phyloP scores from a whole-genome alignment of 495 filamentous ascomycete species.

The Talaromyces wortmannii region DNA sequence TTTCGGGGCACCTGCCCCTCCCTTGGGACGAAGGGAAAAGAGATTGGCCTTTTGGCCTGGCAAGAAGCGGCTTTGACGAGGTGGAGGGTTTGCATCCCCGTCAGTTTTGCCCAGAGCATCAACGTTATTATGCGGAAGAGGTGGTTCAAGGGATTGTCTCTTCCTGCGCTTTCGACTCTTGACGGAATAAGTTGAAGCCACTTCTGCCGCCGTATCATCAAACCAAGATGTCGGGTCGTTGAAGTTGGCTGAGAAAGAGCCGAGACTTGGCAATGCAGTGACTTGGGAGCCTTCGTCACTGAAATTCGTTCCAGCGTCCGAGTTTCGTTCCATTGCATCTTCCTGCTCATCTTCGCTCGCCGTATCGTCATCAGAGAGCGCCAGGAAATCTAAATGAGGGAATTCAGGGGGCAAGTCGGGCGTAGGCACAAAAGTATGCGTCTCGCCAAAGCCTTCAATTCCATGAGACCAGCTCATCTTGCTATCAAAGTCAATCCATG shows the following conservation, averaged over 20 bases:
- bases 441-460: not conserved
- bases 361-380: not conserved
- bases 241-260: not conserved
- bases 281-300: conserved; percentile 23
- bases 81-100: not conserved
- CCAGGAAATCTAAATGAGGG: conserved; percentile 1
- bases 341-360: conserved; percentile 12
- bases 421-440: not conserved
- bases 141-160: not conserved
- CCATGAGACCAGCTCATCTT: not conserved
- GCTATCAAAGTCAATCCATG: not conserved
- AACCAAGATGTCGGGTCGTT: not conserved
- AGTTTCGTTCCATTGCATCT: conserved; percentile 1
- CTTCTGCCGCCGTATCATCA: conserved; percentile 2
- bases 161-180: not conserved
- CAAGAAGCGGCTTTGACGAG: not conserved
- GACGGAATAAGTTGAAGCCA: conserved; percentile 1
- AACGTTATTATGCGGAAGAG: not conserved
- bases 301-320: not conserved
- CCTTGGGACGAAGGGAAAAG: conserved; percentile 2
- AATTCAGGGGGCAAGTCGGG: not conserved
- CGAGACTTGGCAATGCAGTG: conserved; percentile 30
- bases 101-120: not conserved
- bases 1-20: not conserved
- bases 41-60: not conserved